Evolutionary conservation across 139 green algal species (phyloP), one percentile per base, ranked within the genome.

Genomic region (Tetraselmis chui): DNA sequence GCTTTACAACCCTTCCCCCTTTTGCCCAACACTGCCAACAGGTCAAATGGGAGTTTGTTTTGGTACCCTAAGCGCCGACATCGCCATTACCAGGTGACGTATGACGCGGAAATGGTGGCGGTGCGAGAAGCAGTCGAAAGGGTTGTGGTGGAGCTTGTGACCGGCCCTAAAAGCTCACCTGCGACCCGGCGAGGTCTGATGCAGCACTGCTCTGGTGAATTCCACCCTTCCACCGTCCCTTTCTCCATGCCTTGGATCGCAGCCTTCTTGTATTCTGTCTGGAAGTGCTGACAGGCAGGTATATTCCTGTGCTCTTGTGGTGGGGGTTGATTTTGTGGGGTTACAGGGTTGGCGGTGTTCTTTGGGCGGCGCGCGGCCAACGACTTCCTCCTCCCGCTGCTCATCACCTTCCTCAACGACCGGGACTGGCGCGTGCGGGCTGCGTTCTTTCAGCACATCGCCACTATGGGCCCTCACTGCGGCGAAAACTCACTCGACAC

Each of bases 401-500:
- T 98, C 67, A 96, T 98, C 81, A 98, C 96, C 0, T 97, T 98
- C 82, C 89, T 99, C 76, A 99, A 99, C 85, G 91, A 94, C 31
- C 83, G 84, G 1, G 90, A 95, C 74, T 95, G 92, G 91, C 88
- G 90, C 74, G 83, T 98, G 84, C 87, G 94, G 2, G 87, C 84
- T 11, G 87, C 86, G 30, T 95, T 97, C 83, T 97, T 95, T 82
- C 26, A 75, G 0, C 75, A 90, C 75, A 78, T 91, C 29, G 59
- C 75, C 5, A 78, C 32, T 1, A 58, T 92, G 32, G 85, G 79
- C 25, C 28, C 79, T 31, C 79, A 74, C 58, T 76, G 90, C 67
- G 92, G 92, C 23, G 59, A 82, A 1, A 87, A 91, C 59, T 90
- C 85, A 28, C 78, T 98, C 74, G 93, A 96, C n/a, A 89, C 91